Evolutionary conservation across 345 rosid species (phyloP), one percentile per base, ranked within the genome.

Genomic region (Citrus hindsii): DNA sequence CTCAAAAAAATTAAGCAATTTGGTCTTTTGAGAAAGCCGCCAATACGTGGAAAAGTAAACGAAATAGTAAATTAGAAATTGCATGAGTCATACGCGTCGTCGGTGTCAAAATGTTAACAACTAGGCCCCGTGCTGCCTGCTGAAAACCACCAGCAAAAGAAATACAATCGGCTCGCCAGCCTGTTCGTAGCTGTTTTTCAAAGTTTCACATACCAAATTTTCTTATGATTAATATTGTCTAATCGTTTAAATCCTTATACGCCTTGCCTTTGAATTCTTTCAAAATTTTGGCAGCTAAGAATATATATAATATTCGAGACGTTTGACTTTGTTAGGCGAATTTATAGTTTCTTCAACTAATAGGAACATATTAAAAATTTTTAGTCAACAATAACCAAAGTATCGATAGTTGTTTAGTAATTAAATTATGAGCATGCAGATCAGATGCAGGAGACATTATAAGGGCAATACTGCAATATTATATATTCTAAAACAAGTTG

Each of bases 401-500:
- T 25, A 13, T 6, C 10, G 0, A 27, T 7, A 46, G 8, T 46
- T 25, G 28, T 46, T 6, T 69, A 22, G 32, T 25, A 40, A 40
- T 5, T 68, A 22, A 22, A 22, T 25, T 1, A 14, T 14, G 9
- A 16, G 4, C 24, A 37, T 32, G 21, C 18, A 19, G 5, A 30
- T 4, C 18, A 8, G 5, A 30, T 10, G 33, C 19, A 16, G 6
- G 13, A 9, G 65, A 60, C 30, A 24, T 60, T 60, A 0, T 60
- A 9, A 25, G 0, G 58, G 65, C 65, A 60, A 46, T 46, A 1
- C 18, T 18, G 22, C 32, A 1, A 32, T 21, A 73, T 1, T 3
- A 40, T 27, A 21, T 14, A 48, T 40, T 33, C 48, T 73, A 46
- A 21, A 46, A 42, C 80, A 76, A 76, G 80, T 79, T 71, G 76